These are phyloP conservation scores for Polygonum aviculare DNA, from an alignment of 148 eudicot species.

Conservation along the genomic window DNA sequence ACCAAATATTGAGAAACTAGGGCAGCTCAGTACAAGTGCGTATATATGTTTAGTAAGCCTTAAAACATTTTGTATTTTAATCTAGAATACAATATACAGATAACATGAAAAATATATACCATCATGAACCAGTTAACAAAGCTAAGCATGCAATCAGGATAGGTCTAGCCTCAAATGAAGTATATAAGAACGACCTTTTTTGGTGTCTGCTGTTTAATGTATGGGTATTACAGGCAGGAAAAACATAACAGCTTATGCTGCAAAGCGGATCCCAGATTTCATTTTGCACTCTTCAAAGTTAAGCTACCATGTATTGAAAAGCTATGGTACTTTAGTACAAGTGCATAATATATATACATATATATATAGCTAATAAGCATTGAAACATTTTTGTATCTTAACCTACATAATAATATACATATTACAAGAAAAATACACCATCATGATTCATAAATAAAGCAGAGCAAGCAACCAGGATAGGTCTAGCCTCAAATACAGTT, in stretches of 20 bases:
- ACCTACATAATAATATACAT: neutral
- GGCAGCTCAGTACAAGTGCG: neutral
- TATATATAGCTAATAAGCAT: neutral
- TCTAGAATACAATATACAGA: neutral
- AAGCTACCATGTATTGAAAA: neutral
- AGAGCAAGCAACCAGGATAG: neutral
- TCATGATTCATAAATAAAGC: neutral
- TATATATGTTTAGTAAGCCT: neutral
- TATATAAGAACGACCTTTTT: neutral
- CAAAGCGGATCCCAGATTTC: neutral
- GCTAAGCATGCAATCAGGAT: neutral
- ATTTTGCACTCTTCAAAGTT: neutral
- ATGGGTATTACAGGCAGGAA: constrained; percentile 2
- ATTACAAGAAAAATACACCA: neutral
- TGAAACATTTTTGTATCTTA: neutral
- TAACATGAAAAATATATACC: neutral
- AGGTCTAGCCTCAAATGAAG: neutral
- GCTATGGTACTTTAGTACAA: neutral
- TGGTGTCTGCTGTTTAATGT: neutral
- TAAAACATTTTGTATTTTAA: neutral
- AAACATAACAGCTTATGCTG: neutral
- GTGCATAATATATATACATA: neutral
- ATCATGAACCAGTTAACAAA: neutral
- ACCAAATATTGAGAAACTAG: neutral
- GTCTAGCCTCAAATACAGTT: neutral